A percentile compares a stretch with the other conserved stretches of the same genome.
Evolutionary conservation across 1,139 yeast genomes (phyloP).

Genomic region (Yarrowia galli): DNA sequence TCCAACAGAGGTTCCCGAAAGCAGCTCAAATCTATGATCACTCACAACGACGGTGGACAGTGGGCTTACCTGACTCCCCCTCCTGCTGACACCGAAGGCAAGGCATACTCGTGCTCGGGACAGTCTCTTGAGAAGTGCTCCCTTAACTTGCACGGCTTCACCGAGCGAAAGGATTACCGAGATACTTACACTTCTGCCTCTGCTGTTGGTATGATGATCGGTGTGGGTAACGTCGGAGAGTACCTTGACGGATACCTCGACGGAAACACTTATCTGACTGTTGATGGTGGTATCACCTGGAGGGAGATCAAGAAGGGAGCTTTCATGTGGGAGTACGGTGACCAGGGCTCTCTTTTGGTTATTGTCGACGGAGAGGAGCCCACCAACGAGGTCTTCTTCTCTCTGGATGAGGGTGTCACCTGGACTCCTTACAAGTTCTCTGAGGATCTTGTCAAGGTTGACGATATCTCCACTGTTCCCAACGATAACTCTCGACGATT

Average conservation of each 20-base stretch:
- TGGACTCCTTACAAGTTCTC: slow-evolving; percentile 76
- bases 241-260: slow-evolving; percentile 58
- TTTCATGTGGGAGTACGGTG: slow-evolving; percentile 95
- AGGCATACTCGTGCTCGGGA: slow-evolving; percentile 59
- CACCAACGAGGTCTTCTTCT: slow-evolving; percentile 67
- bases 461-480: slow-evolving; percentile 89
- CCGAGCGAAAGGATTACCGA: slow-evolving; percentile 82
- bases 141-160: slow-evolving; percentile 86
- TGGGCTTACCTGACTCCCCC: slow-evolving; percentile 79
- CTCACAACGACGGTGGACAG: slow-evolving; percentile 92
- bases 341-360: slow-evolving; percentile 86
- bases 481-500: slow-evolving; percentile 86
- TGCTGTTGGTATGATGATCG: slow-evolving; percentile 86
- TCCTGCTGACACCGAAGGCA: slow-evolving; percentile 64
- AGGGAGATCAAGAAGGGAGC: slow-evolving; percentile 74
- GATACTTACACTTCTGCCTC: slow-evolving; percentile 89
- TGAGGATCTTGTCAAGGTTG: slow-evolving; percentile 61
- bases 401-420: slow-evolving; percentile 78
- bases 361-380: slow-evolving; percentile 65
- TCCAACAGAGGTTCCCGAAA: slow-evolving; percentile 57
- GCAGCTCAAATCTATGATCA: slow-evolving; percentile 70
- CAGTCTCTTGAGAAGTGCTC: slow-evolving; percentile 66
- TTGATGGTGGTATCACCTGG: slow-evolving; percentile 94
- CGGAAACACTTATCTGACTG: slow-evolving; percentile 74
- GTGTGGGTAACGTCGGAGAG: slow-evolving; percentile 89